phyloP scores from a whole-genome alignment of 169 alveolate species.

The Cryptosporidium tyzzeri region DNA sequence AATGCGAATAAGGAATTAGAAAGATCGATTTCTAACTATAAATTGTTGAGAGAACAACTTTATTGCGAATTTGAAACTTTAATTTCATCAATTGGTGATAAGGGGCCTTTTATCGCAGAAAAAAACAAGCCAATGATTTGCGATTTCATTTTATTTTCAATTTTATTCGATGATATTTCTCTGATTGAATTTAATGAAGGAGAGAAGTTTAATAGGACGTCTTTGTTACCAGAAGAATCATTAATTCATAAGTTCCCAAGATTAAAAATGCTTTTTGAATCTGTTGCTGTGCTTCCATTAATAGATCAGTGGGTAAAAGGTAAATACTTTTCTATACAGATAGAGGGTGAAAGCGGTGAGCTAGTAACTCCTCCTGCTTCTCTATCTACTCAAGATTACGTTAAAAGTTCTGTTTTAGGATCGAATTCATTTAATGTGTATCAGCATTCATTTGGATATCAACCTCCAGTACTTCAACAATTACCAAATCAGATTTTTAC shows the following conservation, averaged over 20 bases:
- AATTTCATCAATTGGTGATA: slow-evolving; percentile 55
- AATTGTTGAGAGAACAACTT: slow-evolving; percentile 59
- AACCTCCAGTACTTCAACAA: slow-evolving; percentile 18
- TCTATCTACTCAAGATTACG: background rate
- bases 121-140: slow-evolving; percentile 67
- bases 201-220: slow-evolving; percentile 17
- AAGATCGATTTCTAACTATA: slow-evolving; percentile 14
- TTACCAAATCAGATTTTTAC: slow-evolving; percentile 28
- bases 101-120: slow-evolving; percentile 72
- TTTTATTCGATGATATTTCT: slow-evolving; percentile 55
- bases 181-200: slow-evolving; percentile 23
- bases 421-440: background rate
- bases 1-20: background rate
- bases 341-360: slow-evolving; percentile 29
- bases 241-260: slow-evolving; percentile 64
- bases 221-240: slow-evolving; percentile 32
- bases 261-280: slow-evolving; percentile 41
- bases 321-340: slow-evolving; percentile 31
- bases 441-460: slow-evolving; percentile 1
- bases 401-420: background rate
- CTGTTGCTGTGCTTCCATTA: slow-evolving; percentile 29
- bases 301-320: slow-evolving; percentile 73
- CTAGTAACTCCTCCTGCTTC: background rate
- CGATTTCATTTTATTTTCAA: slow-evolving; percentile 60
- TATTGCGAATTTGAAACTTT: slow-evolving; percentile 62